Base-by-base conservation (phyloP, 306 rosid genomes). In the Gastrolobium villosum region DNA sequence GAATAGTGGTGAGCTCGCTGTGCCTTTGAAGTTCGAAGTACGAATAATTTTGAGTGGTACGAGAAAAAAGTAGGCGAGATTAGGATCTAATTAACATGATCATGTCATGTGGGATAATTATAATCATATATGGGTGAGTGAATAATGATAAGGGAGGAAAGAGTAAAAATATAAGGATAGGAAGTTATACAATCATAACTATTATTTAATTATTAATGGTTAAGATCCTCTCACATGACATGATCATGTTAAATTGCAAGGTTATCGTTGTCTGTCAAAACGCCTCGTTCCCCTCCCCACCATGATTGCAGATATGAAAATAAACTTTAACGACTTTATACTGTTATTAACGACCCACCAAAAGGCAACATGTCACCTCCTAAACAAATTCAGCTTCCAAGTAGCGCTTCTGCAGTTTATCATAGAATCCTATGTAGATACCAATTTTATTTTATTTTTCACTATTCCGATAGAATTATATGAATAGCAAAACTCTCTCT, bases 261-360 rank as follows among this genome's bases (percentile, higher is more conserved):
- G 79, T 54, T 45, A 32, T 39, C 2, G 61, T 3, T 75, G 81
- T 75, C 81, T 49, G 43, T 37, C 59, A 57, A 37, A 65, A 66
- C 36, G 61, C 57, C 37, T 70, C 26, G 26, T 20, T 20, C 26
- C 9, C 28, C 30, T 6, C 11, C 70, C 14, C 45, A 31, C 64
- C 37, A 61, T 60, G 64, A 70, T 52, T 40, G 61, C 55, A 59
- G 2, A 39, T 10, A 62, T 13, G 41, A 43, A 52, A 32, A 40
- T 30, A 41, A 40, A 50, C 66, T 52, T 72, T 7, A 39, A 31
- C 31, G 39, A 45, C 82, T 56, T 60, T 41, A 79, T 31, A n/a
- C 49, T 49, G 44, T 28, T 32, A 62, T 26, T 14, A 35, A 34
- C 68, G 61, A 72, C 74, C 79, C 62, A 14, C 75, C 34, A 10